A percentile compares a stretch with the other conserved stretches of the same genome.
phyloP scores from a whole-genome alignment of 345 rosid species.

The Brassica rapa region DNA sequence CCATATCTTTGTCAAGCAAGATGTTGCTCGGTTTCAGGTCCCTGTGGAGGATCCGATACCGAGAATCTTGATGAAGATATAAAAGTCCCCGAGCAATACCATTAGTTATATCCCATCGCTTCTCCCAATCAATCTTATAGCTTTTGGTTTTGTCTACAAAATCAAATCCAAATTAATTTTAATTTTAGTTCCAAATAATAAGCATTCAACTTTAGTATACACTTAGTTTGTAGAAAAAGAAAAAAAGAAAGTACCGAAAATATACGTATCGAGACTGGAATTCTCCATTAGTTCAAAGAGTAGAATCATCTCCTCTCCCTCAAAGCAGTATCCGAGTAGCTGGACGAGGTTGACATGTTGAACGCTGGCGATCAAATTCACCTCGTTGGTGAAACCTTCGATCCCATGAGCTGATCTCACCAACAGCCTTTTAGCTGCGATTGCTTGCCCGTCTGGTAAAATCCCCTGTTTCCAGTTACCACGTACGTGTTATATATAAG shows the following conservation, averaged over 20 bases:
- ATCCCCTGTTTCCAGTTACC: not conserved
- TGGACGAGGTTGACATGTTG: not conserved
- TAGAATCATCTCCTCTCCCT: not conserved
- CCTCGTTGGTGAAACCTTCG: not conserved
- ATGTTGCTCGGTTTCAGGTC: not conserved
- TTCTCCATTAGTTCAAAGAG: not conserved
- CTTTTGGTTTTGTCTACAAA: not conserved
- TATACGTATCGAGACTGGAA: not conserved
- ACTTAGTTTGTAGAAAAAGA: not conserved
- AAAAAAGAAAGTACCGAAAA: not conserved
- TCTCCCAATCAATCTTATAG: not conserved
- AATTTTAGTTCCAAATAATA: not conserved
- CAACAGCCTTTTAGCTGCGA: not conserved
- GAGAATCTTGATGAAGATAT: conserved; percentile 12
- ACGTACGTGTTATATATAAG: not conserved
- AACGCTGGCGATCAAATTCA: not conserved
- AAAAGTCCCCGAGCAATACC: not conserved
- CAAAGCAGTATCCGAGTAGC: not conserved
- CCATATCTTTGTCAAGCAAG: not conserved
- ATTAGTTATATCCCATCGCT: not conserved
- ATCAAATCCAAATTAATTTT: not conserved
- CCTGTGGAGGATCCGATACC: not conserved
- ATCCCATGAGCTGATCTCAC: not conserved
- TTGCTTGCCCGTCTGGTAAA: not conserved
- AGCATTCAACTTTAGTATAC: not conserved